Percentiles rank a stretch among this genome's conserved stretches.
phyloP scores from a whole-genome alignment of 2,329 filamentous ascomycete species.

The Pleomassaria siparia region DNA sequence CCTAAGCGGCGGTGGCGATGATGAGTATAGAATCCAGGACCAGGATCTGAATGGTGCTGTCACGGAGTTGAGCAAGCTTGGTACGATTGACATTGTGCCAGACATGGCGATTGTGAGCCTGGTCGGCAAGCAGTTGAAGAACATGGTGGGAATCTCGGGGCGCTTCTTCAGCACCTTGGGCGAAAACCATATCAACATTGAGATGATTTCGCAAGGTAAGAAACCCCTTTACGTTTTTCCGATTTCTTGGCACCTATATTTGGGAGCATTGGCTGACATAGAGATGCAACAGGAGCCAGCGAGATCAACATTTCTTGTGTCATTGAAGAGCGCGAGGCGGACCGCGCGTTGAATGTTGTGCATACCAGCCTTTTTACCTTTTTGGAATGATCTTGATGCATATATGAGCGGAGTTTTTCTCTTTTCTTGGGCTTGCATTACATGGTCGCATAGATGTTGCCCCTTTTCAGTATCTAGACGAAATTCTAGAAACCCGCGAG shows the following conservation, averaged over 20 bases:
- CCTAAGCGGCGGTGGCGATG: constrained; percentile 48
- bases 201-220: constrained; percentile 98
- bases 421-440: not conserved
- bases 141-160: constrained; percentile 89
- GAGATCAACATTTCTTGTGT: constrained; percentile 99
- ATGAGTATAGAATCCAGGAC: constrained; percentile 52
- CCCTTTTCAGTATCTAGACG: not conserved
- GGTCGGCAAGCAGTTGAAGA: constrained; percentile 95
- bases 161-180: constrained; percentile 94
- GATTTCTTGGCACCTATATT: not conserved
- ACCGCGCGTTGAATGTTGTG: constrained; percentile 90
- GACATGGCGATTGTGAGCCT: constrained; percentile 96
- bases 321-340: constrained; percentile 87
- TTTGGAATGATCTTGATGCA: constrained; percentile 62
- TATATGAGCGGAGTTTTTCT: not conserved
- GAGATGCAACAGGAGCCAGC: constrained; percentile 73
- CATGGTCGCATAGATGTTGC: too few relatives aligned
- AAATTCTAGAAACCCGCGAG: not conserved
- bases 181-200: constrained; percentile 92
- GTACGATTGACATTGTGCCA: constrained; percentile 84
- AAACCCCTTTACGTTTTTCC: constrained; percentile 1
- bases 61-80: constrained; percentile 74
- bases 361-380: constrained; percentile 98
- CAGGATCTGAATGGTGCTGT: constrained; percentile 55
- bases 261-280: constrained; percentile 2